Evolutionary conservation across 176 grass and related monocot species (phyloP).

Genomic region (barley (Hordeum vulgare)): MorexV3_pseudomolecules_assembly NC_058522.1:100602997-100603496

Average conservation of each 20-base stretch:
- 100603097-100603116: slow-evolving; percentile 93
- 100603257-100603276: slow-evolving; percentile 94
- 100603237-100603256: slow-evolving; percentile 95
- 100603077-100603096: slow-evolving; percentile 12
- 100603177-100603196: not conserved
- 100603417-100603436: slow-evolving; percentile 14
- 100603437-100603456: not conserved
- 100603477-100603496: not conserved
- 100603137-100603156: slow-evolving; percentile 98
- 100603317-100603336: slow-evolving; percentile 68
- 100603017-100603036: too few species aligned
- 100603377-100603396: not conserved
- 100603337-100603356: not conserved
- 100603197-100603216: slow-evolving; percentile 14
- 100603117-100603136: slow-evolving; percentile 96
- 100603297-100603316: slow-evolving; percentile 99
- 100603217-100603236: slow-evolving; percentile 26
- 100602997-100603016: too few species aligned
- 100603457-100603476: not conserved
- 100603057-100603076: slow-evolving; percentile 13
- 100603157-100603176: slow-evolving; percentile 43
- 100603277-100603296: slow-evolving; percentile 98
- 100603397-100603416: not conserved
- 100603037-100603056: too few species aligned
- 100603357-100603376: not conserved